Percentiles rank a stretch among this genome's conserved stretches.
phyloP scores from a whole-genome alignment of 2,329 filamentous ascomycete genomes.

The Ceratocystis smalleyi region DNA sequence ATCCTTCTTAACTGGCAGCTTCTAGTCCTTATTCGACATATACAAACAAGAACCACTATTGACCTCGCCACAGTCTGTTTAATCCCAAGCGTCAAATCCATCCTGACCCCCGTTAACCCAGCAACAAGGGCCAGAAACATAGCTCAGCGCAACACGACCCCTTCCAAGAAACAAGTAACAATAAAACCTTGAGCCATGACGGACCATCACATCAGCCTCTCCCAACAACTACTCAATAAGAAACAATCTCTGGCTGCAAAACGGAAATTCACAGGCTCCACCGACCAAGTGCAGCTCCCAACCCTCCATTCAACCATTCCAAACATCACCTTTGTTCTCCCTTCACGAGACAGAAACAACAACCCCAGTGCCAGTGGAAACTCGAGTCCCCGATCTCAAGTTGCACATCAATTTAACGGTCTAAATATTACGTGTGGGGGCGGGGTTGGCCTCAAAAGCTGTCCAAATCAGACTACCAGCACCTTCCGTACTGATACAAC shows the following conservation, averaged over 20 bases:
- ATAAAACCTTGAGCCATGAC: neutral
- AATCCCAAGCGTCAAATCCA: neutral
- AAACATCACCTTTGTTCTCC: slow-evolving; percentile 10
- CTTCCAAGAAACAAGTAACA: neutral
- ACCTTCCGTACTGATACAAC: neutral
- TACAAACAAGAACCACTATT: too few species aligned
- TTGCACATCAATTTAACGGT: slow-evolving; percentile 13
- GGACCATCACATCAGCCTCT: neutral
- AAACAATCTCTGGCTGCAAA: slow-evolving; percentile 4
- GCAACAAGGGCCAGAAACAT: neutral
- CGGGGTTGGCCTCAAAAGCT: neutral
- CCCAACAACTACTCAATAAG: neutral
- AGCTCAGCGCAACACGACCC: neutral
- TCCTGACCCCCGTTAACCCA: slow-evolving; percentile 2
- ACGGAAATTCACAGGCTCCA: slow-evolving; percentile 6
- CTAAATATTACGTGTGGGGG: slow-evolving; percentile 8
- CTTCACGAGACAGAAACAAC: slow-evolving; percentile 5
- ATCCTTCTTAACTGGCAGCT: neutral
- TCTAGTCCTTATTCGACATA: neutral
- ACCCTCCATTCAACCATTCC: slow-evolving; percentile 5
- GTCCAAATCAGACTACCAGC: neutral
- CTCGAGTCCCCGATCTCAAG: slow-evolving; percentile 13
- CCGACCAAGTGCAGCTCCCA: slow-evolving; percentile 9
- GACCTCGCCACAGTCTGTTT: neutral
- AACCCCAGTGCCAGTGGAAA: slow-evolving; percentile 1